A percentile compares a stretch with the other conserved stretches of the same genome.
These are phyloP conservation scores for Gastrolobium villosum DNA, from an alignment of 306 rosid genomes.

Conservation along the genomic window DNA sequence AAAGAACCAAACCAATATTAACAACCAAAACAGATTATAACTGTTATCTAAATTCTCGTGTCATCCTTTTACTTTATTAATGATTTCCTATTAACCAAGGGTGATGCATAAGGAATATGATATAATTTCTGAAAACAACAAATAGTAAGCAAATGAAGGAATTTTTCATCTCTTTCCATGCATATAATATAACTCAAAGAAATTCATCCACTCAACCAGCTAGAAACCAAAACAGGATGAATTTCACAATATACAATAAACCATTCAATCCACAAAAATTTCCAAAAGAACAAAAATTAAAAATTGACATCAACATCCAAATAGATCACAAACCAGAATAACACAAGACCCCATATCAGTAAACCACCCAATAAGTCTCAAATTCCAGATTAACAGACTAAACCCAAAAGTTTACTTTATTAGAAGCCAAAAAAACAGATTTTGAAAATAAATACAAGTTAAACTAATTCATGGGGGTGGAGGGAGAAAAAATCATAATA, in stretches of 20 bases:
- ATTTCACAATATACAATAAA: constrained; percentile 30
- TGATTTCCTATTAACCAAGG: not conserved
- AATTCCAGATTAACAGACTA: not conserved
- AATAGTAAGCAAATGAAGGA: constrained; percentile 3
- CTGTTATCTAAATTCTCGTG: not conserved
- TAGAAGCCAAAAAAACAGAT: not conserved
- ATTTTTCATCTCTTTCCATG: not conserved
- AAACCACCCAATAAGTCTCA: not conserved
- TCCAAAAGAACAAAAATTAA: not conserved
- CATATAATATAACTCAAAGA: constrained; percentile 2
- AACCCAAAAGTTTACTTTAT: not conserved
- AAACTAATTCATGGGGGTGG: not conserved
- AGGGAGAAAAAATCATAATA: not conserved
- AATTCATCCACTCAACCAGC: constrained; percentile 18
- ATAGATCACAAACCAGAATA: not conserved
- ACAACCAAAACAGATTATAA: constrained; percentile 7
- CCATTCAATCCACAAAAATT: not conserved
- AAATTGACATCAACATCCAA: constrained; percentile 5
- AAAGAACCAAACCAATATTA: not conserved
- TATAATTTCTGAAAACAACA: not conserved
- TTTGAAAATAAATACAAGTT: not conserved
- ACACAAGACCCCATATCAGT: not conserved
- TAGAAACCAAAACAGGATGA: not conserved
- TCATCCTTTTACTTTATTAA: not conserved
- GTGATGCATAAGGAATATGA: not conserved